Evolutionary conservation across 75 land plant species (phyloP), one percentile per base, ranked within the genome.

Genomic region (Selaginella moellendorffii): DNA sequence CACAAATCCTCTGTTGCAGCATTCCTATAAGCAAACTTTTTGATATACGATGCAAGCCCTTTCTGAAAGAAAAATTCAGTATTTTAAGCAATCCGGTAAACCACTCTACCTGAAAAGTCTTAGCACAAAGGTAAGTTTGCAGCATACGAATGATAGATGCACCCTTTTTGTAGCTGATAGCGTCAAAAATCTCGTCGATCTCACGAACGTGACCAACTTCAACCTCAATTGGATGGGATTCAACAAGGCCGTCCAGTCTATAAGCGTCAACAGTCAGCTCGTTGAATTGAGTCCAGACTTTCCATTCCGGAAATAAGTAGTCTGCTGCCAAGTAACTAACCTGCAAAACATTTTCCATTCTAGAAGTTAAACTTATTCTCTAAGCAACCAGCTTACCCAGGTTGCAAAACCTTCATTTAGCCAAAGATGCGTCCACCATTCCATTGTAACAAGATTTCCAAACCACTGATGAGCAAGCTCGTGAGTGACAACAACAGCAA

Each of bases 361-460:
- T 10, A 46, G 51, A 46, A 5, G 10, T 36, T 5, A 36, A 36
- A 36, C 46, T 36, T 14, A 14, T 36, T 36, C 46, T 36, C 46
- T 14, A 36, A 14, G 14, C 46, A 5, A 36, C 46, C 30, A 30
- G n/a, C 9, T 63, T 79, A 95, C 99, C 99, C 99, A 95, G 28
- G 99, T 95, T 27, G 99, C 99, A 78, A 95, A 95, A 8, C 99
- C 99, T 67, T 95, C 99, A 79, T 95, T 95, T 18, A 95, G 82
- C 99, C 99, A 95, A 19, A 95, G 76, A 65, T 95, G 84, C 5
- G 97, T 95, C 99, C 99, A 95, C 99, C 99, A 95, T 64, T 89
- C 99, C 99, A 95, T 95, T 8, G 99, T 90, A 22, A 95, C 99
- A 67, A 95, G 85, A 76, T 95, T 95, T n/a, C 99, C 99, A 74